Conservation (phyloP, 192 early-diverging fungal genomes). For the Gamsiella multidivaricata region DNA sequence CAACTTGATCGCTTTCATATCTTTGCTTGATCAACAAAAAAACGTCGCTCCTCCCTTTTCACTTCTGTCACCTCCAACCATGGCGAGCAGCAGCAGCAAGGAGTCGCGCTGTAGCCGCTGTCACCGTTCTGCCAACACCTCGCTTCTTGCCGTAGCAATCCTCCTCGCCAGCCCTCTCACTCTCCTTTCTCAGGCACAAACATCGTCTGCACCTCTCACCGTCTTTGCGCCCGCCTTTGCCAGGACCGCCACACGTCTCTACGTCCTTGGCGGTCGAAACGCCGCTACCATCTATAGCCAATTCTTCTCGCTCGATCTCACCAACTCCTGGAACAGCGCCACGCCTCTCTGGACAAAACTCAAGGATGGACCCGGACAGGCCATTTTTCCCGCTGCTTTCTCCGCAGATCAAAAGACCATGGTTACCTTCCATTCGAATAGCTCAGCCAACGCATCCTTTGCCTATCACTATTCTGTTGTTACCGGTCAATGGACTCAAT, state of each 20-base stretch:
- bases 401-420: slow-evolving; percentile 34
- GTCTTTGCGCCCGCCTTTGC: slow-evolving; percentile 25
- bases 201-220: neutral
- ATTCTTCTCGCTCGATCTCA: slow-evolving; percentile 35
- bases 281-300: slow-evolving; percentile 8
- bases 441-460: neutral
- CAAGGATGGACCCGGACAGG: slow-evolving; percentile 18
- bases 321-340: slow-evolving; percentile 14
- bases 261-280: slow-evolving; percentile 18
- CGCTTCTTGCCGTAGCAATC: neutral
- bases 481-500: slow-evolving; percentile 10
- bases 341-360: slow-evolving; percentile 20
- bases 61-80: no score
- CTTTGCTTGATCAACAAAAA: no score
- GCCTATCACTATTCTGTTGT: slow-evolving; percentile 15
- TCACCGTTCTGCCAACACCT: no score
- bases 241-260: slow-evolving; percentile 16
- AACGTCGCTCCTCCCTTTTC: no score
- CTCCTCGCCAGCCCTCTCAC: neutral
- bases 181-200: neutral
- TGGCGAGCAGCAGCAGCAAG: no score
- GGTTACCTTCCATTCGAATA: slow-evolving; percentile 19
- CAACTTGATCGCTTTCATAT: no score
- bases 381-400: slow-evolving; percentile 24
- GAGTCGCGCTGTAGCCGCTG: no score